These are phyloP conservation scores for Globisporangium takayamanum DNA, from an alignment of 352 stramenopile genomes.

Conservation along the genomic window DNA sequence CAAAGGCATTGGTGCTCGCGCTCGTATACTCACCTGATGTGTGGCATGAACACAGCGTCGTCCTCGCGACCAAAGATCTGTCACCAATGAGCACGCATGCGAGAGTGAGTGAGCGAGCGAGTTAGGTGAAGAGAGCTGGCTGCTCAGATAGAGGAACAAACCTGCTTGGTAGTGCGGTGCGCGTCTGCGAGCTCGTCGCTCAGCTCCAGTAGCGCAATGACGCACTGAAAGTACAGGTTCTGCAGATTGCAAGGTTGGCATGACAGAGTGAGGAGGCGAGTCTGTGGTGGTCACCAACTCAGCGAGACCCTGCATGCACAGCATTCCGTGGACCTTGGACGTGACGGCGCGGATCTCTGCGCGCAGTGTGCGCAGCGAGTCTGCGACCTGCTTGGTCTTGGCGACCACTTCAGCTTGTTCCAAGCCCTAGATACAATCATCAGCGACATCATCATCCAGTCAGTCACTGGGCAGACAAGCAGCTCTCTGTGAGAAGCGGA, in stretches of 20 bases:
- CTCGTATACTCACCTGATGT: conserved; percentile 39
- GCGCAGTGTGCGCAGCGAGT: conserved; percentile 23
- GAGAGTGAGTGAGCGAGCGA: background rate
- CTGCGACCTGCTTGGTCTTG: conserved; percentile 31
- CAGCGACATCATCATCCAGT: background rate
- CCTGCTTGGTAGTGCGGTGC: conserved; percentile 34
- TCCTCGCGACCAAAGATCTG: conserved; percentile 36
- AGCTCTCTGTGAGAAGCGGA: background rate
- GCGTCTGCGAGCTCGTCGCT: conserved; percentile 29
- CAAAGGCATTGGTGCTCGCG: background rate
- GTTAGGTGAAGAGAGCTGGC: background rate
- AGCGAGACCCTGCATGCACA: background rate
- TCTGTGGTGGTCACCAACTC: background rate
- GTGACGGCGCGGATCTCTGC: conserved; percentile 32
- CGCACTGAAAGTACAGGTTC: conserved; percentile 59
- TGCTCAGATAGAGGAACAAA: background rate
- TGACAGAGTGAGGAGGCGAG: background rate
- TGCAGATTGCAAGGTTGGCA: background rate
- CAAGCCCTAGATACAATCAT: conserved; percentile 17
- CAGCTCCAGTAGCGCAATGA: conserved; percentile 45
- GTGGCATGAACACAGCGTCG: conserved; percentile 48
- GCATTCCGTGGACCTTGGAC: conserved; percentile 29
- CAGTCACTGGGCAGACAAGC: background rate
- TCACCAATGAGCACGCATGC: background rate
- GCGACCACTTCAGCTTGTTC: conserved; percentile 16